Evolutionary conservation across 768 basidiomycete genomes (phyloP).

Genomic region (Podaxis sp.): DNA sequence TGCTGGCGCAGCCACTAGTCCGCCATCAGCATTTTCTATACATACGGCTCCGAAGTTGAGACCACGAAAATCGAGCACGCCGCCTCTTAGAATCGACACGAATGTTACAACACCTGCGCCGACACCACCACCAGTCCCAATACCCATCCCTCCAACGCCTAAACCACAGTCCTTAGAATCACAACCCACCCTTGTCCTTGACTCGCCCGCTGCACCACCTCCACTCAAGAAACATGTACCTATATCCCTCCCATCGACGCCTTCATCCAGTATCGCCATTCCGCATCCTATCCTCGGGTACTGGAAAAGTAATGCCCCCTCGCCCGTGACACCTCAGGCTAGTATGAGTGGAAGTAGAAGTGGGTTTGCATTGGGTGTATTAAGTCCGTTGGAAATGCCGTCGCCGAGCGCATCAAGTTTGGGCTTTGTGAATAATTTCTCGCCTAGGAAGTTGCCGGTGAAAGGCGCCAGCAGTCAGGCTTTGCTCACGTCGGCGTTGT

Average conservation of each 20-base stretch:
- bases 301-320: constrained; percentile 28
- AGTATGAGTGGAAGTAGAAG: constrained; percentile 1
- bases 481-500: constrained; percentile 8
- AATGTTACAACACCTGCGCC: constrained; percentile 11
- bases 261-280: constrained; percentile 30
- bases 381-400: constrained; percentile 44
- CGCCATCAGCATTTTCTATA: constrained; percentile 1
- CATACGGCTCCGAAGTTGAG: constrained; percentile 12
- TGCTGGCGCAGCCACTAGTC: background rate
- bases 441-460: constrained; percentile 24
- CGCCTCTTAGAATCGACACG: constrained; percentile 39
- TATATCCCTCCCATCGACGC: constrained; percentile 49
- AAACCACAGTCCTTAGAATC: background rate
- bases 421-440: constrained; percentile 24
- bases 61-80: constrained; percentile 21
- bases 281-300: constrained; percentile 33
- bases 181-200: background rate
- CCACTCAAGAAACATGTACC: constrained; percentile 37
- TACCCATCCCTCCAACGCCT: constrained; percentile 19
- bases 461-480: constrained; percentile 16
- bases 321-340: constrained; percentile 8
- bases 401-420: constrained; percentile 30
- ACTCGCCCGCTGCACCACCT: constrained; percentile 38
- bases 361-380: constrained; percentile 27
- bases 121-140: constrained; percentile 18